Conservation (phyloP, 1,284 basidiomycete species). For the Sanghuangporus weigelae region DNA sequence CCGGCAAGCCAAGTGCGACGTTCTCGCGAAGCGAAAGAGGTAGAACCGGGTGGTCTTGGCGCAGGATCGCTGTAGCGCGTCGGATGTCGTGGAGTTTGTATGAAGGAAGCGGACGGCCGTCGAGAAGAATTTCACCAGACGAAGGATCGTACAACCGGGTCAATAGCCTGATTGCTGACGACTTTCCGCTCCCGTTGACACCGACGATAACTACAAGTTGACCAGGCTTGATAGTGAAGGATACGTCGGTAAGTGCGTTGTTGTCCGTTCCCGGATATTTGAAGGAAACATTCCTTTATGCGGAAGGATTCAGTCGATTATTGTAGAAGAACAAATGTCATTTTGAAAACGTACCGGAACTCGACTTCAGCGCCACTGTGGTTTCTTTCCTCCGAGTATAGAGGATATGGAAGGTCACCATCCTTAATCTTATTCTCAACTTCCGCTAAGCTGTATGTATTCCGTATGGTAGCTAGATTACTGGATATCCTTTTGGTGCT, state of each 20-base stretch:
- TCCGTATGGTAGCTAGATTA: constrained; percentile 3
- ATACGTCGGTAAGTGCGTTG: constrained; percentile 35
- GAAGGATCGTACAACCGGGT: constrained; percentile 39
- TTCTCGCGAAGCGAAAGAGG: constrained; percentile 42
- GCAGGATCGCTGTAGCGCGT: constrained; percentile 34
- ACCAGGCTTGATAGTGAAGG: constrained; percentile 39
- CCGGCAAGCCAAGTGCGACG: constrained; percentile 39
- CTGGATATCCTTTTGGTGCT: neutral
- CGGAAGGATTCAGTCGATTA: neutral
- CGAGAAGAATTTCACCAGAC: constrained; percentile 36
- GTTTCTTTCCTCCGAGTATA: neutral
- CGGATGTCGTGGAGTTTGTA: constrained; percentile 34
- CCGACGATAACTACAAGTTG: constrained; percentile 45
- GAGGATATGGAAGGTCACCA: neutral
- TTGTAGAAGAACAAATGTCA: neutral
- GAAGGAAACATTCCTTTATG: constrained; percentile 38
- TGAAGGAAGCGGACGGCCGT: constrained; percentile 31
- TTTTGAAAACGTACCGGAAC: constrained; percentile 15
- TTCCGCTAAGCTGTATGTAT: neutral
- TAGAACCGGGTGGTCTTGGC: constrained; percentile 39
- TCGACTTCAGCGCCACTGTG: constrained; percentile 14
- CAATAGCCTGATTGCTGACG: constrained; percentile 39
- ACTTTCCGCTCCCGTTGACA: constrained; percentile 41
- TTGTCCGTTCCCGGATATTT: constrained; percentile 38
- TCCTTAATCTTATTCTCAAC: neutral